Conservation (phyloP, 148 eudicot genomes). For the Camellia japonica region DNA sequence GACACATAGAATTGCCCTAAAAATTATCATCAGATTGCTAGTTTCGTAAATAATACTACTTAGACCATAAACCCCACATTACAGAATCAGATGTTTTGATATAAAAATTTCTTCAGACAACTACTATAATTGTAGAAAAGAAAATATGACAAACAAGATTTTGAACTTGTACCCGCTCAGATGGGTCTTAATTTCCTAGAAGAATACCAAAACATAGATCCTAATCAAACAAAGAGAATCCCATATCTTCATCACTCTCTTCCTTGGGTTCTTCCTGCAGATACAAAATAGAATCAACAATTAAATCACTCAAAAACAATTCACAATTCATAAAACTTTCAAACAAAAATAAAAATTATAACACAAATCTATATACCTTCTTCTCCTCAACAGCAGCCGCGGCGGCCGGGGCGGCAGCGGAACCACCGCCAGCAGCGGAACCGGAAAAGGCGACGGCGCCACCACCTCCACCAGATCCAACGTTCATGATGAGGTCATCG, state of each 20-base stretch:
- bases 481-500: slow-evolving; percentile 58
- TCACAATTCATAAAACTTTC: neutral
- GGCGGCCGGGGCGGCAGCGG: slow-evolving; percentile 46
- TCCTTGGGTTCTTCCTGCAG: slow-evolving; percentile 32
- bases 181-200: too few species aligned
- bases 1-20: too few species aligned
- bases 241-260: slow-evolving; percentile 34
- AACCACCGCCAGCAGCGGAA: slow-evolving; percentile 37
- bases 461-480: slow-evolving; percentile 64
- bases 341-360: neutral
- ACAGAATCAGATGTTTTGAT: neutral
- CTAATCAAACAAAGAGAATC: slow-evolving; percentile 34
- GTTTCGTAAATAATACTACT: neutral
- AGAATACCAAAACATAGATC: neutral
- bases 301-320: neutral
- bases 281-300: neutral
- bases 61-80: neutral
- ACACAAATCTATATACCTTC: slow-evolving; percentile 23
- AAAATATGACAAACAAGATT: too few species aligned
- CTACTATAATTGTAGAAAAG: too few species aligned
- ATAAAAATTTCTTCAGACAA: neutral
- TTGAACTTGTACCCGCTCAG: too few species aligned
- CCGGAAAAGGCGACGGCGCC: slow-evolving; percentile 32
- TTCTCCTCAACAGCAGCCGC: slow-evolving; percentile 51
- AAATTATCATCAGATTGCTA: too few species aligned